Conservation (phyloP, 306 rosid genomes). For the Benincasa hispida region DNA sequence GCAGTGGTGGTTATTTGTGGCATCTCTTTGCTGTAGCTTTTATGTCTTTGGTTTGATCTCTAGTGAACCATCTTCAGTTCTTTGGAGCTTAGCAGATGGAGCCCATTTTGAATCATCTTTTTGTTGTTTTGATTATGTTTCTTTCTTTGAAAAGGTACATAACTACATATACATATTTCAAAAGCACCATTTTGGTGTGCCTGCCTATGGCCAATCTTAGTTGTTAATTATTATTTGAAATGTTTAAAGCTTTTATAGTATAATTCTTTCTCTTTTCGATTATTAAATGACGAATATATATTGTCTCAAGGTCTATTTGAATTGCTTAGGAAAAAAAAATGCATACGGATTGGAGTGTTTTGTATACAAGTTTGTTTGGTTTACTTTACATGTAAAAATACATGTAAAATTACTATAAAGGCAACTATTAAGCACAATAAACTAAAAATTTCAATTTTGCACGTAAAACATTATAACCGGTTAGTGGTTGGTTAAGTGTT, state of each 20-base stretch:
- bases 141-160: background rate
- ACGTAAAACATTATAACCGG: no score
- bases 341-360: no score
- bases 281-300: background rate
- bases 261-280: background rate
- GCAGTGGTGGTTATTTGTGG: constrained; percentile 56
- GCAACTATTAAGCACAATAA: no score
- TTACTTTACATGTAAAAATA: no score
- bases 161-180: background rate
- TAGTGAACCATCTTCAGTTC: constrained; percentile 1
- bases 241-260: background rate
- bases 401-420: no score
- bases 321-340: no score
- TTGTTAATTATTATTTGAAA: background rate
- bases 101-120: background rate
- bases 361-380: no score
- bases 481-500: no score
- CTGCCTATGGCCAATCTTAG: background rate
- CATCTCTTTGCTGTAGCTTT: constrained; percentile 35
- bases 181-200: constrained; percentile 1
- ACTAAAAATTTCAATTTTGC: no score
- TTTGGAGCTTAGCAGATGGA: constrained; percentile 1
- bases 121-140: background rate
- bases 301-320: no score
- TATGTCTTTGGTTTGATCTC: background rate